Evolutionary conservation across 768 basidiomycete genomes (phyloP), one percentile per base, ranked within the genome.

Genomic region (Russula sp.): DNA sequence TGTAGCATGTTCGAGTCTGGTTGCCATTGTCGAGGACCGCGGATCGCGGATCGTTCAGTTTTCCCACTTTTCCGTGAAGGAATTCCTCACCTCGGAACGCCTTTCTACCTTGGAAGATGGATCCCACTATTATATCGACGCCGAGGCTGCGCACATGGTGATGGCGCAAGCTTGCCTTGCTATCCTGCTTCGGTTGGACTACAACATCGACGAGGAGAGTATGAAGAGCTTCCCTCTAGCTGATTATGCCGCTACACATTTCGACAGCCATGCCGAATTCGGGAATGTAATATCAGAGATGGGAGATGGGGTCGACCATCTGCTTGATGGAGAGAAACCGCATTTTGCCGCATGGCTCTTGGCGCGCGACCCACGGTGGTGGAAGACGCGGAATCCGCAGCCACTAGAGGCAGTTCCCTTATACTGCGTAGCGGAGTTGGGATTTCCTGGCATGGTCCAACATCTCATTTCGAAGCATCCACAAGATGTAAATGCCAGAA

Each of bases 61-160:
- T 31, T 34, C 59, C 0, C 59, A 60, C 40, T 52, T 60, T 32
- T 59, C 49, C 1, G 58, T 59, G 14, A 51, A 59, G 32, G 50
- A 59, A 7, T 59, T 32, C 13, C 34, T 59, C 11, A 59, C 50
- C 5, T 59, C 58, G 27, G 50, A 52, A 31, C 58, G 45, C 20
- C 57, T 58, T 18, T 20, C 57, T 2, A 8, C 44, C 5, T 47
- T 47, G n/a, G 16, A 16, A 14, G 7, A 13, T 9, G 20, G 37
- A 22, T 16, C 13, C 31, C 16, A 39, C 22, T 20, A 47, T 52
- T 16, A 35, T 45, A 27, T 53, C 27, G 13, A 1, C n/a, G 2
- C 35, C 11, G 37, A 42, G 13, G 16, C 59, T 27, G 40, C 59
- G 0, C 51, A 60, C 16, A 8, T 20, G 7, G 27, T 42, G 16